Evolutionary conservation across 768 basidiomycete genomes (phyloP), one percentile per base, ranked within the genome.

Genomic region (Epithele typhae): DNA sequence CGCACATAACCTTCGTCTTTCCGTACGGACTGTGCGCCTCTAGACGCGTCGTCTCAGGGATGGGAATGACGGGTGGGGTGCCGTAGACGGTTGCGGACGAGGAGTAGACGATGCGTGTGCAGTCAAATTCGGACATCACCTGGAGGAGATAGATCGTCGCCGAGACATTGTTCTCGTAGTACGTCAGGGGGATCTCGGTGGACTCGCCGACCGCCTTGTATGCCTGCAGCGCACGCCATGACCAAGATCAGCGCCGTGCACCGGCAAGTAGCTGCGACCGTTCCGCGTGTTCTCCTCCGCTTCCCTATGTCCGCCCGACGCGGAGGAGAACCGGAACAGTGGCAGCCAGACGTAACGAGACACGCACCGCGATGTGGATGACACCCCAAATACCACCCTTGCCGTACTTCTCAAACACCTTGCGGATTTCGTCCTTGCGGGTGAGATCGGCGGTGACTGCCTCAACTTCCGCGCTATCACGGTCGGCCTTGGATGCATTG

Each of bases 41-140:
- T 49, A 98, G 68, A 15, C 87, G 82, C 3, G 91, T 93, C 3
- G 84, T 78, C 68, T 99, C 96, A 14, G 93, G 91, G 55, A 98
- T 98, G 43, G 96, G 96, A 37, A 98, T 88, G 41, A 70, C 72
- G 18, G 90, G 85, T 9, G 96, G 96, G 3, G 83, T 93, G 44
- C 96, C 96, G 62, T 99, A 99, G 21, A 99, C 96, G 15, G 96
- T 98, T 5, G 96, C 96, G 19, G 92, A 95, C 10, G 94, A 97
- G 1, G 96, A 98, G 72, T 97, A 99, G 43, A 99, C 95, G 48
- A 99, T 71, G 49, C 91, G 80, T 43, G 77, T 76, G 70, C 89
- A 91, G 52, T 84, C 83, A 66, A 81, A 91, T 43, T 87, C 87
- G 34, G 73, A 69, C 93, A 95, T 95, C 55, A 79, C 73, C 71